A percentile compares a stretch with the other conserved stretches of the same genome.
phyloP scores from a whole-genome alignment of 139 green algal species.

The Cymbomonas tetramitiformis region DNA sequence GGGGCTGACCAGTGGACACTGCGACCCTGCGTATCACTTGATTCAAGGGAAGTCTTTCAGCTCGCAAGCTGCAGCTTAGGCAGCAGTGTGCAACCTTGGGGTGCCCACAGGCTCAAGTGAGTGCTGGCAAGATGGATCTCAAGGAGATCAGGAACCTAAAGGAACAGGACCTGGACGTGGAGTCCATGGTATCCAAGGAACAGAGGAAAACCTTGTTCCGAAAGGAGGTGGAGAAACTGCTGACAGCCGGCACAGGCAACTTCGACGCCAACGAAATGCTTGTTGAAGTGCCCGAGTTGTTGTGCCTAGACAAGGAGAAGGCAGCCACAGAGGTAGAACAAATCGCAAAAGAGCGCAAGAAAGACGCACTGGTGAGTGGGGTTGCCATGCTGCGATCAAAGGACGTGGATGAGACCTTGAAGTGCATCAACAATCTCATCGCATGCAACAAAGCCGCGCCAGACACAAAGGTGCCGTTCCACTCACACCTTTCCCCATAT shows the following conservation, averaged over 20 bases:
- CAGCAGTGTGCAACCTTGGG: slow-evolving; percentile 23
- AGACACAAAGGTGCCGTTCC: slow-evolving; percentile 1
- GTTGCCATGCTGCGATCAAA: slow-evolving; percentile 49
- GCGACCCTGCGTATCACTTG: too few species aligned
- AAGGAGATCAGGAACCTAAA: slow-evolving; percentile 42
- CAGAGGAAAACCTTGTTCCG: slow-evolving; percentile 60
- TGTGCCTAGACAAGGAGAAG: slow-evolving; percentile 39
- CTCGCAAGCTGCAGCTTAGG: too few species aligned
- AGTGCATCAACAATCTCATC: slow-evolving; percentile 47
- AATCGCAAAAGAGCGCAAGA: slow-evolving; percentile 39
- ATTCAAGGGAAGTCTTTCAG: slow-evolving; percentile 41
- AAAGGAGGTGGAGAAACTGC: slow-evolving; percentile 45
- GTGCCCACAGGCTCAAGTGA: slow-evolving; percentile 35
- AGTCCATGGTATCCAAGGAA: slow-evolving; percentile 44
- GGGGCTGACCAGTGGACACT: too few species aligned
- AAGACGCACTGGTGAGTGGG: slow-evolving; percentile 55
- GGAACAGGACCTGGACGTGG: slow-evolving; percentile 50
- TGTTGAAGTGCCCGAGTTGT: slow-evolving; percentile 45
- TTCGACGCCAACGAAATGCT: slow-evolving; percentile 54
- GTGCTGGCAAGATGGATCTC: slow-evolving; percentile 39
- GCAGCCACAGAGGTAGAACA: slow-evolving; percentile 33
- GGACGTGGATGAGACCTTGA: slow-evolving; percentile 37
- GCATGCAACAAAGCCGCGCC: slow-evolving; percentile 24
- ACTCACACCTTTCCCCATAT: too few species aligned
- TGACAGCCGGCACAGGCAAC: slow-evolving; percentile 47